Percentiles rank a stretch among this genome's conserved stretches.
These are phyloP conservation scores for Pyricularia grisea DNA, from an alignment of 2,329 filamentous ascomycete genomes.

Conservation along the genomic window DNA sequence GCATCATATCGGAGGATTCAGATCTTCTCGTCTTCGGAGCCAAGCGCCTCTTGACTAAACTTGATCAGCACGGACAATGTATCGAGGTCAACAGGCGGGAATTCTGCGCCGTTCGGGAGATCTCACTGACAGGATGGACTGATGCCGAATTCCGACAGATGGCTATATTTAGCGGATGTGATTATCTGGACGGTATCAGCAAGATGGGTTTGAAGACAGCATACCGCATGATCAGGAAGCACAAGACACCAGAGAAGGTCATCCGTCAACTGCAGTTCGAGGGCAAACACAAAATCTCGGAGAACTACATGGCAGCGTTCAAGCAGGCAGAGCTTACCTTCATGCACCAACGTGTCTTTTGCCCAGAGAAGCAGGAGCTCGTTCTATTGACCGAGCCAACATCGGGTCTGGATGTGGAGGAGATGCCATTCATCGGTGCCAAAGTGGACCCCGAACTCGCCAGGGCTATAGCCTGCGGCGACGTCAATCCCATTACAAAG, in stretches of 20 bases:
- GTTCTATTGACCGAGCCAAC: slow-evolving; percentile 66
- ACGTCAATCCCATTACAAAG: slow-evolving; percentile 87
- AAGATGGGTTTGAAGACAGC: slow-evolving; percentile 90
- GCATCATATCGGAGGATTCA: slow-evolving; percentile 92
- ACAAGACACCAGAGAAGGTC: slow-evolving; percentile 77
- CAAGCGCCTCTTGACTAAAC: slow-evolving; percentile 81
- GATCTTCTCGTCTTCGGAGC: slow-evolving; percentile 93
- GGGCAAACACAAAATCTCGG: slow-evolving; percentile 71
- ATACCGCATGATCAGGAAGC: slow-evolving; percentile 79
- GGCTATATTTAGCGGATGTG: slow-evolving; percentile 94
- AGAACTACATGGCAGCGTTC: slow-evolving; percentile 74
- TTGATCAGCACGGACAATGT: slow-evolving; percentile 89
- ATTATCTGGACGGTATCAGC: slow-evolving; percentile 81
- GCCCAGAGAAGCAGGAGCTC: slow-evolving; percentile 59
- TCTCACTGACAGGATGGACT: slow-evolving; percentile 85
- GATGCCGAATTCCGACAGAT: slow-evolving; percentile 87
- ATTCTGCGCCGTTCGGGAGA: slow-evolving; percentile 79
- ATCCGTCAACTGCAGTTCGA: slow-evolving; percentile 82
- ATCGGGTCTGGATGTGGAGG: slow-evolving; percentile 51
- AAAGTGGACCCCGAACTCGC: slow-evolving; percentile 62
- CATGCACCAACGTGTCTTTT: slow-evolving; percentile 89
- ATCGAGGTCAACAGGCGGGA: slow-evolving; percentile 84
- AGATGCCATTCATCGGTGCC: slow-evolving; percentile 74
- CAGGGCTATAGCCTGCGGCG: slow-evolving; percentile 65
- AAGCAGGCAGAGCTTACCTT: slow-evolving; percentile 86